Evolutionary conservation across 345 rosid genomes (phyloP), one percentile per base, ranked within the genome.

Genomic region (Arabis alpina): DNA sequence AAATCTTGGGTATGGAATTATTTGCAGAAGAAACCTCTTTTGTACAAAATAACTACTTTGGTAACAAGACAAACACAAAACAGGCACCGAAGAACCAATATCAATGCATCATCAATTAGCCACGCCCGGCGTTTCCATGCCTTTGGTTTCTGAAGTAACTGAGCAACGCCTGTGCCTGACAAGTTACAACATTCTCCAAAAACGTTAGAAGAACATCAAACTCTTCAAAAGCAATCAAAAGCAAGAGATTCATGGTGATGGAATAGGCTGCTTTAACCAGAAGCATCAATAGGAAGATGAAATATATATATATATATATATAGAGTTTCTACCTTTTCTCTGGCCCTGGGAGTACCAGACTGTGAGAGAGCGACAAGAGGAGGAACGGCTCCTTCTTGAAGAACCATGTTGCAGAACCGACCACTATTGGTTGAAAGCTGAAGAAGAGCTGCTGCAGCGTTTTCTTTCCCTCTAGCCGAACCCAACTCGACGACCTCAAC

Each of bases 401-500:
- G 96, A 79, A 90, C 97, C 80, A 63, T 81, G 73, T 79, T 87
- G 65, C 94, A 90, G 81, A 86, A 83, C 80, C 92, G 85, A 71
- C 50, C 77, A 69, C 88, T 92, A 60, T 64, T 86, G 1, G 93
- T 87, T 66, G 91, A 92, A 40, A 95, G 91, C 62, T 92, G 99
- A 79, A 89, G 81, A 60, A 95, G 96, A 62, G 99, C 97, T n/a
- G 99, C 98, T 0, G 99, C 98, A 0, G 99, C 96, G 76, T 90
- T 88, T 68, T 92, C 98, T 82, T 90, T 95, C 54, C 97, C 99
- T 81, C 98, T 90, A n/a, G 88, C 83, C 25, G 99, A 95, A 54
- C 98, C 99, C 80, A 95, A 75, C 75, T 95, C 99, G 45, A 95
- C 99, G 28, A 95, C 98, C 85, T 95, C 96, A 30, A 95, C 97